These are phyloP conservation scores for Eucalyptus virginea DNA, from an alignment of 345 rosid genomes.

Conservation along the genomic window DNA sequence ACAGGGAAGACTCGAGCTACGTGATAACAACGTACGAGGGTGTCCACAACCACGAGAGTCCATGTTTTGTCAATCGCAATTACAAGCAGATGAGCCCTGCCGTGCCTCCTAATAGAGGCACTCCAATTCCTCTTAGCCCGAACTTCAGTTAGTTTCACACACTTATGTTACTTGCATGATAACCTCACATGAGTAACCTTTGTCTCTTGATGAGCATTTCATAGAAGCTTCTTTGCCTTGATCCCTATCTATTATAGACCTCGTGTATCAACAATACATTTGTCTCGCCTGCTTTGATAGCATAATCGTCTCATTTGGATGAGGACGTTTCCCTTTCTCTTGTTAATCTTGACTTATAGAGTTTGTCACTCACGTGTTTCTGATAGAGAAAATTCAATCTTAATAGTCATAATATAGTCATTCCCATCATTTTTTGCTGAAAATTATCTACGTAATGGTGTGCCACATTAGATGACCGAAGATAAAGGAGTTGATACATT, in stretches of 20 bases:
- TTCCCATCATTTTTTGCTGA: too few species aligned
- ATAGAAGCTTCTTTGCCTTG: background rate
- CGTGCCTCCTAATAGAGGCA: background rate
- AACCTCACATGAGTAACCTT: background rate
- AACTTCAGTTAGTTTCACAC: background rate
- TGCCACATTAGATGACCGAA: background rate
- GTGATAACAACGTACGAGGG: constrained; percentile 85
- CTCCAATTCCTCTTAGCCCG: background rate
- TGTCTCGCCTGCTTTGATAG: background rate
- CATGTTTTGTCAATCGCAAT: background rate
- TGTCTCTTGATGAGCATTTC: background rate
- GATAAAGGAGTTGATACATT: background rate
- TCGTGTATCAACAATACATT: background rate
- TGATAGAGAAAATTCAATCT: background rate
- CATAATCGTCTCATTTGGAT: background rate
- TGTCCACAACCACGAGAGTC: constrained; percentile 58
- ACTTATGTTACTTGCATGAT: background rate
- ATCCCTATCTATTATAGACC: background rate
- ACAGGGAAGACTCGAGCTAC: constrained; percentile 35
- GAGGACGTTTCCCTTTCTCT: background rate
- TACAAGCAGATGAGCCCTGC: background rate
- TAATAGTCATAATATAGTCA: background rate
- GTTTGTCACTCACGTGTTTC: background rate
- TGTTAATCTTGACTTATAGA: background rate
- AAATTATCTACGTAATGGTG: background rate